Base-by-base conservation (phyloP, 306 rosid species). In the Vicia villosa region DNA sequence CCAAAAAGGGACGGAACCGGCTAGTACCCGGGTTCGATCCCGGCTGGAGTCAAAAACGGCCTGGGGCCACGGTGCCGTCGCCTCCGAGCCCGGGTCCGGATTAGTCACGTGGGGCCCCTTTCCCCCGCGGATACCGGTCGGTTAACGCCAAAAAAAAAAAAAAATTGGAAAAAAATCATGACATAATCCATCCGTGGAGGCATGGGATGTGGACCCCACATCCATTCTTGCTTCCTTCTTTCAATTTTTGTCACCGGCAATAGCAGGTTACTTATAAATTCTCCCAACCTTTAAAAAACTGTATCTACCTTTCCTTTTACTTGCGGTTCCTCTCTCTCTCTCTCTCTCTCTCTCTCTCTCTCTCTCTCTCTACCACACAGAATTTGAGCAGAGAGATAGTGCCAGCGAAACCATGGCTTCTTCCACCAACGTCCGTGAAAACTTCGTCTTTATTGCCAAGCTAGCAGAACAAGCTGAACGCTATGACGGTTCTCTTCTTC, bases 391-490 rank as follows among this genome's bases (percentile, higher is more conserved):
- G 49, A 42, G 77, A 57, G 74, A 70, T 22, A 74, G 59, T 65
- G 49, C n/a, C n/a, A 10, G 22, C 32, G 38, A 8, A 34, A 34
- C 81, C 75, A 81, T 82, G 85, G 74, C 77, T 55, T 63, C 56
- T 57, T 77, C 81, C 15, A 55, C 77, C 71, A 58, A 50, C 15
- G 62, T 74, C 79, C 82, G 80, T 13, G 77, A 74, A 0, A 57
- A 63, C 58, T 69, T 69, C 19, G 63, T 77, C 71, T 77, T 63
- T 66, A 40, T 42, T 17, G 85, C 85, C 56, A 77, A 73, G 62
- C 43, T 81, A 4, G 76, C 82, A 12, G 82, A 81, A 22, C 76
- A 77, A 68, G 69, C 85, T 24, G 82, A 77, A 54, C 85, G 82
- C 54, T 82, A 82, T 37, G 80, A 77, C 16, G 85, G 85, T 82